Base-by-base conservation (phyloP, 176 grass and related monocot genomes). In the Melocanna baccifera region DNA sequence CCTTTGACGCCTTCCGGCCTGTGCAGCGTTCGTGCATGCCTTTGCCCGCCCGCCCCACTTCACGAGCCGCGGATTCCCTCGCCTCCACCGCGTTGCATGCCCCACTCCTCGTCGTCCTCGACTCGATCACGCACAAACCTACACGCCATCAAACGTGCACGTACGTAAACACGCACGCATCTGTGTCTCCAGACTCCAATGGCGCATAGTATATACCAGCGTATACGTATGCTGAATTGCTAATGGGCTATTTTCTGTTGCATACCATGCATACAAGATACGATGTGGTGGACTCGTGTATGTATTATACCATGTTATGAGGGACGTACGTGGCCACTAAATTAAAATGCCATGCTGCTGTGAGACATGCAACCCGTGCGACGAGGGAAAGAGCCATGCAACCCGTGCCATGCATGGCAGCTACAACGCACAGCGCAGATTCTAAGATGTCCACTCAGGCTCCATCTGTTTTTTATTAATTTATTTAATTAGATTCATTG, bases 331-430 rank as follows among this genome's bases (percentile, higher is more conserved):
- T 55, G 19, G 52, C 52, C 19, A 55, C 52, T 8, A 55, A 55
- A 22, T 22, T 55, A 41, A 45, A 45, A 36, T 32, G 25, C 16
- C 62, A 48, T 53, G 46, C 4, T 40, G 18, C 4, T 2, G 30
- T 7, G 39, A 69, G 74, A 47, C 78, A n/a, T n/a, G n/a, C n/a
- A n/a, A n/a, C n/a, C n/a, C n/a, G n/a, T n/a, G n/a, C n/a, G n/a
- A n/a, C n/a, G n/a, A 14, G 18, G 26, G 67, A 57, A 59, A 30
- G 37, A 41, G 51, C 52, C 67, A 9, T 8, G 80, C 67, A 29
- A 30, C 80, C 80, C 80, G 80, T 82, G 67, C 50, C 75, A 20
- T 50, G 73, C 75, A 66, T 70, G 76, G 22, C 77, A 63, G 78
- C 36, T 74, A 80, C 85, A 65, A 56, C 48, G 23, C 47, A 34